phyloP scores from a whole-genome alignment of 768 basidiomycete species.

The Suillus occidentalis region DNA sequence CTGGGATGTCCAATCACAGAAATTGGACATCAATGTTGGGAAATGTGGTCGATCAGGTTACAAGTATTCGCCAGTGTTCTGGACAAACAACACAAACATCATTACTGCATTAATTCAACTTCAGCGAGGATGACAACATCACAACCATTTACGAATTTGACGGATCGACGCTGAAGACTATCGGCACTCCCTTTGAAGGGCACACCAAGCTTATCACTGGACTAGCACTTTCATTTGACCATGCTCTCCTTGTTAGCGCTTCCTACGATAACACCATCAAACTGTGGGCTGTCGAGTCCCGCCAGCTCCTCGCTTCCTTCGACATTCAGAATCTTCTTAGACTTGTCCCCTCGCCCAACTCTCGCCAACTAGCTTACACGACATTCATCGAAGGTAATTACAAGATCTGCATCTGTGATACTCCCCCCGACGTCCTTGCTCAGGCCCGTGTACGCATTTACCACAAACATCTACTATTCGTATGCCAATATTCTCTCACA shows the following conservation, averaged over 20 bases:
- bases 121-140: too few species aligned
- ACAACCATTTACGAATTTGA: too few species aligned
- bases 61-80: background rate
- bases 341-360: background rate
- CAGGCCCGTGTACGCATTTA: background rate
- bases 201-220: accelerated
- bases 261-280: background rate
- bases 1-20: background rate
- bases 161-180: background rate
- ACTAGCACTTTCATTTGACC: background rate
- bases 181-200: background rate
- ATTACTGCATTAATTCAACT: background rate
- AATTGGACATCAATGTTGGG: background rate
- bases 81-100: background rate
- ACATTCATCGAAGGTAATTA: too few species aligned
- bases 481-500: background rate
- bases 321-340: accelerated
- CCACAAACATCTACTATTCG: background rate
- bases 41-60: too few species aligned
- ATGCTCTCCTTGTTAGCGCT: background rate
- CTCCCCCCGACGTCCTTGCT: background rate
- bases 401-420: background rate
- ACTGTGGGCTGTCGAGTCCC: background rate
- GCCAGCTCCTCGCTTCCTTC: background rate
- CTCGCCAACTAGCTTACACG: background rate